A percentile compares a stretch with the other conserved stretches of the same genome.
These are phyloP conservation scores for Acaromyces ingoldii DNA, from an alignment of 1,284 basidiomycete species.

Conservation along the genomic window DNA sequence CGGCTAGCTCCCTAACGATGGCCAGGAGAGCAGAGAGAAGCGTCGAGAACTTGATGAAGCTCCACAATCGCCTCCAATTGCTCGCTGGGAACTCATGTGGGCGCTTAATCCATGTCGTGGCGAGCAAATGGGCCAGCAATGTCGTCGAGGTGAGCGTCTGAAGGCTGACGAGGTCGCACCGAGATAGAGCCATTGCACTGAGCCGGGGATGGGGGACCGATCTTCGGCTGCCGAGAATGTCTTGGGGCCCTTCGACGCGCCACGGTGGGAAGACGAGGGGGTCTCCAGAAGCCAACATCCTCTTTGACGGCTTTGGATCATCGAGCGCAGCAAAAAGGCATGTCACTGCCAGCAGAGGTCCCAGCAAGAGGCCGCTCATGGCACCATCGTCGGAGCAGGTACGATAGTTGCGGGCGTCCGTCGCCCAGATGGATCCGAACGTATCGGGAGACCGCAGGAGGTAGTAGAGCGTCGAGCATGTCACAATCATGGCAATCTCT, in stretches of 20 bases:
- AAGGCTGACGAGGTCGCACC: slow-evolving; percentile 32
- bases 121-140: slow-evolving; percentile 23
- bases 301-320: slow-evolving; percentile 12
- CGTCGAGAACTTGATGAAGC: slow-evolving; percentile 50
- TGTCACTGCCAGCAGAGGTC: slow-evolving; percentile 29
- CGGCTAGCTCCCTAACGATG: slow-evolving; percentile 38
- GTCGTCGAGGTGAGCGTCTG: slow-evolving; percentile 32
- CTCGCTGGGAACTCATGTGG: slow-evolving; percentile 32
- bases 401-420: slow-evolving; percentile 37
- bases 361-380: slow-evolving; percentile 30
- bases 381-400: slow-evolving; percentile 34
- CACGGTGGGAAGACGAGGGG: slow-evolving; percentile 25
- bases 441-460: slow-evolving; percentile 21
- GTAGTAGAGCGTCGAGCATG: slow-evolving; percentile 25
- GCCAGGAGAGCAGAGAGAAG: slow-evolving; percentile 44
- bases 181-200: slow-evolving; percentile 27
- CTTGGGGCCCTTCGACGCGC: slow-evolving; percentile 28
- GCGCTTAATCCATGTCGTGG: slow-evolving; percentile 30
- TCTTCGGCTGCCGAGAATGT: slow-evolving; percentile 22
- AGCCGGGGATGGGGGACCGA: slow-evolving; percentile 18
- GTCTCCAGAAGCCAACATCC: slow-evolving; percentile 18
- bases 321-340: slow-evolving; percentile 30
- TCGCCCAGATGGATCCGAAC: slow-evolving; percentile 37
- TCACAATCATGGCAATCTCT: slow-evolving; percentile 26
- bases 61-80: slow-evolving; percentile 48